phyloP scores from a whole-genome alignment of 2,329 filamentous ascomycete species.

The Penicillium sp. region DNA sequence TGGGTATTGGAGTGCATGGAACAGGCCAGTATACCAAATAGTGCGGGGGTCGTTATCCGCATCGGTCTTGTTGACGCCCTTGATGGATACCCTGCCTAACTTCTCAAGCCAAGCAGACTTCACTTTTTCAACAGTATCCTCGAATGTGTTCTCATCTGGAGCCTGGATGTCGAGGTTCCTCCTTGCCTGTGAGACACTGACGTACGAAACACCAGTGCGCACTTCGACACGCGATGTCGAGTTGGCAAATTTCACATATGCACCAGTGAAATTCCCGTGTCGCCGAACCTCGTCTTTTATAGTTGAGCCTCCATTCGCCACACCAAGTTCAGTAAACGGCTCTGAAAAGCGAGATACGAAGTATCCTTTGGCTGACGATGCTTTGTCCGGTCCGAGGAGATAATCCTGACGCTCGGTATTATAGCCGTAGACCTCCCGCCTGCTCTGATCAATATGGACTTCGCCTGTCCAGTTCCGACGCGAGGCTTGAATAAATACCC shows the following conservation, averaged over 20 bases:
- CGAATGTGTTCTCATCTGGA: slow-evolving; percentile 31
- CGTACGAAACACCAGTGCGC: slow-evolving; percentile 42
- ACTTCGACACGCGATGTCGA: slow-evolving; percentile 33
- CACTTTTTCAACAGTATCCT: slow-evolving; percentile 33
- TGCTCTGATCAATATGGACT: slow-evolving; percentile 32
- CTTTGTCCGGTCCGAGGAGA: slow-evolving; percentile 37
- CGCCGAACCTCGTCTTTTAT: slow-evolving; percentile 15
- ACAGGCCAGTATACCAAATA: slow-evolving; percentile 42
- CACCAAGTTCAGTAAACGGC: slow-evolving; percentile 35
- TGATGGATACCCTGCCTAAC: slow-evolving; percentile 37
- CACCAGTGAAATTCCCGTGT: slow-evolving; percentile 34
- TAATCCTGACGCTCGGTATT: slow-evolving; percentile 44
- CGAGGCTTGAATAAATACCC: slow-evolving; percentile 40
- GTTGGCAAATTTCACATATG: slow-evolving; percentile 36
- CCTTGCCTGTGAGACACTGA: slow-evolving; percentile 42
- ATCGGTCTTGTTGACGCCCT: slow-evolving; percentile 38
- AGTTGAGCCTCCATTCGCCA: slow-evolving; percentile 25
- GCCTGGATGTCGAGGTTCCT: slow-evolving; percentile 41
- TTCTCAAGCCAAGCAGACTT: slow-evolving; percentile 43
- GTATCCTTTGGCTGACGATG: slow-evolving; percentile 38
- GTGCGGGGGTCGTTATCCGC: slow-evolving; percentile 37
- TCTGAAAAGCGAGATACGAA: slow-evolving; percentile 43
- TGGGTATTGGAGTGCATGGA: slow-evolving; percentile 43
- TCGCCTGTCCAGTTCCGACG: slow-evolving; percentile 42
- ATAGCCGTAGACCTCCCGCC: slow-evolving; percentile 36